These are phyloP conservation scores for Fusarium annulatum DNA, from an alignment of 2,329 filamentous ascomycete species.

Conservation along the genomic window DNA sequence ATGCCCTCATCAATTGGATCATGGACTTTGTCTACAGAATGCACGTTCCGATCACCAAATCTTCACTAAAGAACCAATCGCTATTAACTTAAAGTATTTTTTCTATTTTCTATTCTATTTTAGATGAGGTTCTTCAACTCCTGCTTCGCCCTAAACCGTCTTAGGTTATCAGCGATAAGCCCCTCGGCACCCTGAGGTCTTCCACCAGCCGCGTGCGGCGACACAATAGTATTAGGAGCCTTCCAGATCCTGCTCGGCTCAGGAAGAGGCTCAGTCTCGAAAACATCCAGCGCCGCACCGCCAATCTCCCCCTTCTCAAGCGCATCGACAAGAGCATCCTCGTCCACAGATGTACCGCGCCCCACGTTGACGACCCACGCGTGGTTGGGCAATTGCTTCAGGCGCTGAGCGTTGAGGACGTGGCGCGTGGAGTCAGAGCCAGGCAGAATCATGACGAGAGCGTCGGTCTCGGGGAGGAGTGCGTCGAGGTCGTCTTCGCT, in stretches of 20 bases:
- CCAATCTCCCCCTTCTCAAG: constrained; percentile 57
- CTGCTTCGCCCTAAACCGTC: constrained; percentile 69
- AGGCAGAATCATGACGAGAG: constrained; percentile 75
- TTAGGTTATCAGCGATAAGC: constrained; percentile 70
- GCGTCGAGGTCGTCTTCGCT: constrained; percentile 63
- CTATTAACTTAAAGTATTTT: neutral
- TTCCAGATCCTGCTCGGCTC: constrained; percentile 59
- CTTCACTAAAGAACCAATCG: accelerated
- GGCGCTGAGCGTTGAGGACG: constrained; percentile 64
- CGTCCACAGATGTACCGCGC: constrained; percentile 60
- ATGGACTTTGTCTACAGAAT: no score
- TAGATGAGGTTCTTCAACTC: constrained; percentile 64
- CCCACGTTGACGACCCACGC: constrained; percentile 67
- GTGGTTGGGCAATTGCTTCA: constrained; percentile 66
- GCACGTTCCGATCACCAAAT: no score
- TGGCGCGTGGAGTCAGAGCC: constrained; percentile 67
- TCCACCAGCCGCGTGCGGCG: constrained; percentile 69
- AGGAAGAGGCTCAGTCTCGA: constrained; percentile 59
- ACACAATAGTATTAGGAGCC: constrained; percentile 63
- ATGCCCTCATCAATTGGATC: neutral
- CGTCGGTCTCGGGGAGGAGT: constrained; percentile 68
- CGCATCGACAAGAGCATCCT: constrained; percentile 60
- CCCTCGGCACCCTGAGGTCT: constrained; percentile 69
- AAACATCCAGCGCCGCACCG: constrained; percentile 63
- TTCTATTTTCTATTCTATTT: constrained; percentile 2